Percentiles rank a stretch among this genome's conserved stretches.
phyloP scores from a whole-genome alignment of 2,329 filamentous ascomycete genomes.

The Colletotrichum sp. region DNA sequence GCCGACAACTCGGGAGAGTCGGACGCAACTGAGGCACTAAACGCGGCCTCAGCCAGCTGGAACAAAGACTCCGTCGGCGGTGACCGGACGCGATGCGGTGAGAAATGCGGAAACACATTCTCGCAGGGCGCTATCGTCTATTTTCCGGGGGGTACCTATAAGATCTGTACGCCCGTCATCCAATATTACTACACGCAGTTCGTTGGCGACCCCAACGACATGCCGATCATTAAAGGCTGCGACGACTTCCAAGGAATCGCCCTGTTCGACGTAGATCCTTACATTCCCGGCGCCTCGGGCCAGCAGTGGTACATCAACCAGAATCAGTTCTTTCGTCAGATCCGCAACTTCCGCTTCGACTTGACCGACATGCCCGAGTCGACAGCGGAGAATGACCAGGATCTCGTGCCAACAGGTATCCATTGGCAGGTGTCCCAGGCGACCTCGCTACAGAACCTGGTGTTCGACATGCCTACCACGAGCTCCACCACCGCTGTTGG shows the following conservation, averaged over 20 bases:
- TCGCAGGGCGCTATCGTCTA: constrained; percentile 28
- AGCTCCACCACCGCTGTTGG: background rate
- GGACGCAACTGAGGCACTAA: constrained; percentile 55
- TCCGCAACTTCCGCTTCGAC: constrained; percentile 69
- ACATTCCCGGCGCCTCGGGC: constrained; percentile 37
- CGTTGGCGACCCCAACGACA: constrained; percentile 34
- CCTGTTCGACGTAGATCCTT: constrained; percentile 72
- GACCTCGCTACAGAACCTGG: constrained; percentile 54
- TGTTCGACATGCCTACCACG: constrained; percentile 47
- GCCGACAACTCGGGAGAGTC: constrained; percentile 54
- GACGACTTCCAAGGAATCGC: constrained; percentile 63
- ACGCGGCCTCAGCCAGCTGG: constrained; percentile 29
- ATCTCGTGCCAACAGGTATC: constrained; percentile 50
- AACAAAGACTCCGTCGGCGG: background rate
- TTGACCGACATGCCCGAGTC: constrained; percentile 54
- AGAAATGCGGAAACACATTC: constrained; percentile 27
- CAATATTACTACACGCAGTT: constrained; percentile 70
- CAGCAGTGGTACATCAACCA: constrained; percentile 41
- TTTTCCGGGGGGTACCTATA: constrained; percentile 54
- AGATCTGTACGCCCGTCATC: constrained; percentile 61
- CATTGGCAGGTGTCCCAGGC: constrained; percentile 71
- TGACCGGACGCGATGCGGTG: constrained; percentile 20
- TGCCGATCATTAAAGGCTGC: background rate
- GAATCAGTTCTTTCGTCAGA: constrained; percentile 69
- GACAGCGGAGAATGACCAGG: constrained; percentile 25